phyloP scores from a whole-genome alignment of 768 basidiomycete genomes.

The Termitomyces sp. region DNA sequence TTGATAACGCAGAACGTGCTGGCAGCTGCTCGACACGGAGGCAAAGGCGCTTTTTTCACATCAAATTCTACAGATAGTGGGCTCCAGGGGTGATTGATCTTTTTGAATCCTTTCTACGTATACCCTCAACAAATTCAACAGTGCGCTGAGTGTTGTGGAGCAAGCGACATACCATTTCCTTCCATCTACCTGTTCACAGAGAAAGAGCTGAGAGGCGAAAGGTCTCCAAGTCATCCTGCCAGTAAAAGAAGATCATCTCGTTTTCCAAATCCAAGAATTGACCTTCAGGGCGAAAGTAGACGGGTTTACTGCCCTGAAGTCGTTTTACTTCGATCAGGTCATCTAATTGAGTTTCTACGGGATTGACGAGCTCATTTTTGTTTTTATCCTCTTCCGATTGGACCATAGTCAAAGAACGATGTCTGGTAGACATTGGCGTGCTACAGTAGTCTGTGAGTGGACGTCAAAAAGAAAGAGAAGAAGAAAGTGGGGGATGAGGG shows the following conservation, averaged over 20 bases:
- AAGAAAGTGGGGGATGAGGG: not conserved
- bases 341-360: not conserved
- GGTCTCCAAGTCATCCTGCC: not conserved
- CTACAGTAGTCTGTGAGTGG: not conserved
- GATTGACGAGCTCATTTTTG: not conserved
- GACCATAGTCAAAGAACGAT: not conserved
- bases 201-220: not conserved
- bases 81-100: not conserved
- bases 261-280: not conserved
- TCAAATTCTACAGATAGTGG: not conserved
- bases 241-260: not conserved
- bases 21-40: not conserved
- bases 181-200: not conserved
- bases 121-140: not conserved
- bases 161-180: not conserved
- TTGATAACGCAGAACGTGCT: not conserved
- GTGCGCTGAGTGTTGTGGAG: not conserved
- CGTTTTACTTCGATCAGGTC: not conserved
- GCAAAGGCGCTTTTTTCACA: not conserved
- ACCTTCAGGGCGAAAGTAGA: constrained; percentile 2
- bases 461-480: not conserved
- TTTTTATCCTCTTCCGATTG: not conserved
- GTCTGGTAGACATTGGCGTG: not conserved
- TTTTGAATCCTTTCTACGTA: not conserved
- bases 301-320: not conserved